These are phyloP conservation scores for Tricholoma hemisulphureum DNA, from an alignment of 768 basidiomycete genomes.

Conservation along the genomic window DNA sequence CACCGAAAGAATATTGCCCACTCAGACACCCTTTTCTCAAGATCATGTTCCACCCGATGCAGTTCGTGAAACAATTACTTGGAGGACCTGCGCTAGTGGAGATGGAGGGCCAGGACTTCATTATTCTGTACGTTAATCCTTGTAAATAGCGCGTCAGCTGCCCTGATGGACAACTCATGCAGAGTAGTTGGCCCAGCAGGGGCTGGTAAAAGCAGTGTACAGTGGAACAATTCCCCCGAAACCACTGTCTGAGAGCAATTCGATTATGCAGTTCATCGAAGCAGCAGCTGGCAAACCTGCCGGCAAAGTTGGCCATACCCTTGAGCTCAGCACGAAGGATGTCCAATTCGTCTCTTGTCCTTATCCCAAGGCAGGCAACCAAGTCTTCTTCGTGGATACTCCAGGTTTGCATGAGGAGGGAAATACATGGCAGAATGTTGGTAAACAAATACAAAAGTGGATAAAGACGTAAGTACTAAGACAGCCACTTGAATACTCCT, in stretches of 20 bases:
- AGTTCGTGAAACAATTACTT: background rate
- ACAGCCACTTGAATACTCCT: too few relatives aligned
- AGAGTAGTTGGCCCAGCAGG: slow-evolving; percentile 3
- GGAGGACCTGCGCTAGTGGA: background rate
- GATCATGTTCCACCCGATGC: background rate
- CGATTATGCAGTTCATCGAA: background rate
- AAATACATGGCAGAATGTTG: slow-evolving; percentile 1
- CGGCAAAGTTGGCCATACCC: background rate
- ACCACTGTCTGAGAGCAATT: background rate
- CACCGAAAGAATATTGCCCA: background rate
- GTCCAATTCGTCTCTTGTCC: background rate
- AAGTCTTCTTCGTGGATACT: slow-evolving; percentile 3
- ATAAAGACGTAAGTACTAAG: background rate
- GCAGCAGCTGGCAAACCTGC: background rate
- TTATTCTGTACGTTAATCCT: background rate
- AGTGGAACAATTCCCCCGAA: background rate
- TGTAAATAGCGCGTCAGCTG: background rate
- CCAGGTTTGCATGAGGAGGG: slow-evolving; percentile 3
- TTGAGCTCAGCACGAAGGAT: background rate
- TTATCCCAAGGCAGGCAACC: background rate
- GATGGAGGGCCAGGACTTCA: slow-evolving; percentile 2
- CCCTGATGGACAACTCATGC: background rate
- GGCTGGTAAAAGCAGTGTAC: slow-evolving; percentile 2
- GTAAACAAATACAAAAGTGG: background rate
- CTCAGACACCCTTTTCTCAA: background rate